A percentile compares a stretch with the other conserved stretches of the same genome.
Evolutionary conservation across 1,139 yeast genomes (phyloP).

Genomic region (Eremothecium gossypii): DNA sequence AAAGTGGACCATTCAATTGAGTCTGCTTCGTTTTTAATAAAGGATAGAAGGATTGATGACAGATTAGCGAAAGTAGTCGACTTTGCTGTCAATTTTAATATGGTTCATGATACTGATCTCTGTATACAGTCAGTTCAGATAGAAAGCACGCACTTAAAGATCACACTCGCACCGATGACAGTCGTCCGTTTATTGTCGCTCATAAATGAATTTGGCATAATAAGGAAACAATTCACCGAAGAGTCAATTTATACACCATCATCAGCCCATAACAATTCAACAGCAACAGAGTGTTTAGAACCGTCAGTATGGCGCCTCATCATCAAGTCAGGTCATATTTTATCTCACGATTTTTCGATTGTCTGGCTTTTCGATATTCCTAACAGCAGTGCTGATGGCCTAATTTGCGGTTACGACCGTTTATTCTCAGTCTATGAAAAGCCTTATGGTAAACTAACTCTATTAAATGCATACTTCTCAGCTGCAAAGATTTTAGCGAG

Average conservation of each 20-base stretch:
- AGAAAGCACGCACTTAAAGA: conserved; percentile 48
- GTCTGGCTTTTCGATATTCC: conserved; percentile 63
- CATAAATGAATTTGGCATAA: not conserved
- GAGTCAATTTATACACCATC: too few species aligned
- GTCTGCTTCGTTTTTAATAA: conserved; percentile 23
- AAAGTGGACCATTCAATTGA: conserved; percentile 20
- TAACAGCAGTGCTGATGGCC: conserved; percentile 41
- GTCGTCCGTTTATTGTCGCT: conserved; percentile 35
- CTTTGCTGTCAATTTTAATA: conserved; percentile 26
- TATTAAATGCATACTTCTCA: conserved; percentile 55
- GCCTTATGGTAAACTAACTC: conserved; percentile 54
- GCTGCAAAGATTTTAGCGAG: conserved; percentile 50
- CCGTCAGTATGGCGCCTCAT: conserved; percentile 7
- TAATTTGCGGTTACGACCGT: conserved; percentile 68
- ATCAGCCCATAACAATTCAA: not conserved
- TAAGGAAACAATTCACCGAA: not conserved
- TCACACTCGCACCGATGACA: conserved; percentile 47
- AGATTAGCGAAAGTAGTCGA: conserved; percentile 35
- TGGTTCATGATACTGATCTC: conserved; percentile 5
- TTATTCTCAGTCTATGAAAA: conserved; percentile 56
- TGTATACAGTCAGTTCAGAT: conserved; percentile 43
- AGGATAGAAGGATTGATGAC: conserved; percentile 23
- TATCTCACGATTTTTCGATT: conserved; percentile 57
- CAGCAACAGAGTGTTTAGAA: not conserved
- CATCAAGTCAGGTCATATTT: conserved; percentile 42